phyloP scores from a whole-genome alignment of 2,329 filamentous ascomycete genomes.

The Coniella vitis region DNA sequence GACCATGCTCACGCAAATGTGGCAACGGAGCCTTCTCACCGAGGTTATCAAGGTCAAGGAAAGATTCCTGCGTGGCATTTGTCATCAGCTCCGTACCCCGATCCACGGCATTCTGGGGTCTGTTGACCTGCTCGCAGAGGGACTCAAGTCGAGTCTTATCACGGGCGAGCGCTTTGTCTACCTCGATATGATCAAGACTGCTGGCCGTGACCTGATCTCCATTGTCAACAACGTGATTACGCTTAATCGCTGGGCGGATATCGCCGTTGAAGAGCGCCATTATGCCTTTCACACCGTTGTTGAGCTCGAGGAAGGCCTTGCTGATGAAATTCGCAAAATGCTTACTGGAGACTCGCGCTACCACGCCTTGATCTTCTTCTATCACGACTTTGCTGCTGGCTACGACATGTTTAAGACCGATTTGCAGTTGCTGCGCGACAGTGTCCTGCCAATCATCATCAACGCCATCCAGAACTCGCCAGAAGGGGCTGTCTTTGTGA shows the following conservation, averaged over 20 bases:
- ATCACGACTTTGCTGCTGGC: constrained; percentile 22
- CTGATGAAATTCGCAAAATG: constrained; percentile 21
- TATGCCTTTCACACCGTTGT: constrained; percentile 16
- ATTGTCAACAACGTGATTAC: constrained; percentile 39
- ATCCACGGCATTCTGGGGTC: constrained; percentile 38
- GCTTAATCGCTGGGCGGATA: constrained; percentile 31
- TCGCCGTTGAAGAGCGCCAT: constrained; percentile 5
- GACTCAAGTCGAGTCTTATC: constrained; percentile 24
- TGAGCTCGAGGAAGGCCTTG: constrained; percentile 9
- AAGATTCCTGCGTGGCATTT: constrained; percentile 37
- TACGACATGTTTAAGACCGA: constrained; percentile 29
- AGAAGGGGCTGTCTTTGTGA: constrained; percentile 30
- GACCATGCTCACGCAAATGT: constrained; percentile 28
- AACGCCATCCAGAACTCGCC: constrained; percentile 36
- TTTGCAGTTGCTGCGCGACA: constrained; percentile 33
- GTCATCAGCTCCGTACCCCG: constrained; percentile 40
- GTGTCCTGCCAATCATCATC: constrained; percentile 32
- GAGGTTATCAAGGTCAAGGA: constrained; percentile 38
- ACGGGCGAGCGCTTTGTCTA: constrained; percentile 15
- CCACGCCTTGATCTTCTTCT: constrained; percentile 26
- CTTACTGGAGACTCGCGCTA: constrained; percentile 24
- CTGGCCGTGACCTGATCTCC: constrained; percentile 35
- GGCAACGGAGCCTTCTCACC: constrained; percentile 30
- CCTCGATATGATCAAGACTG: constrained; percentile 30
- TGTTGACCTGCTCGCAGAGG: constrained; percentile 34